Conservation (phyloP, 1,139 yeast genomes). For the Wickerhamomyces sp. region DNA sequence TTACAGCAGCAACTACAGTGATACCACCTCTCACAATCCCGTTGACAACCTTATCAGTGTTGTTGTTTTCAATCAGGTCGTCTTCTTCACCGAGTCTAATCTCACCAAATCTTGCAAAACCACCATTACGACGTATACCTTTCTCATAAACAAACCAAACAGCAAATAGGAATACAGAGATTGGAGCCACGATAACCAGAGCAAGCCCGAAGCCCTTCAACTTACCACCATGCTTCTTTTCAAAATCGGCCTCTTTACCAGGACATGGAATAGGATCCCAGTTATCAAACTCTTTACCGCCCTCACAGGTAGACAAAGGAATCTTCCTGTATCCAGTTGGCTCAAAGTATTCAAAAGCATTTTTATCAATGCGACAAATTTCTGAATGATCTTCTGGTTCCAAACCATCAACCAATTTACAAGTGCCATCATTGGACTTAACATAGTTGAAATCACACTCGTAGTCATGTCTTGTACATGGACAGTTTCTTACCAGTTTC, state of each 20-base stretch:
- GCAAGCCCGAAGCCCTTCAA: conserved; percentile 50
- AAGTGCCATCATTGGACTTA: conserved; percentile 73
- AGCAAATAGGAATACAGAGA: conserved; percentile 49
- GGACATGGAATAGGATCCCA: conserved; percentile 78
- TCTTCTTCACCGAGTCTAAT: conserved; percentile 80
- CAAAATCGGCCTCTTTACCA: conserved; percentile 69
- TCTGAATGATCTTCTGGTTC: conserved; percentile 61
- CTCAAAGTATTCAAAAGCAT: conserved; percentile 60
- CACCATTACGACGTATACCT: conserved; percentile 77
- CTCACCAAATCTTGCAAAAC: conserved; percentile 78
- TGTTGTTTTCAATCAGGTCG: conserved; percentile 58
- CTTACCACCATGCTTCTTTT: conserved; percentile 49
- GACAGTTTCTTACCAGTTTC: conserved; percentile 59
- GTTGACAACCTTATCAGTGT: conserved; percentile 61
- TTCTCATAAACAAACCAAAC: conserved; percentile 75
- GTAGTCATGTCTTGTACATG: conserved; percentile 82
- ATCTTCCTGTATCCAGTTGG: conserved; percentile 80
- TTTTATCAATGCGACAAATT: conserved; percentile 53
- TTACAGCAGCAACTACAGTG: conserved; percentile 37
- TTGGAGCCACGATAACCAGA: conserved; percentile 52
- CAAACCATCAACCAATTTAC: conserved; percentile 72
- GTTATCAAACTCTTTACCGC: conserved; percentile 65
- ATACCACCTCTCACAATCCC: conserved; percentile 57
- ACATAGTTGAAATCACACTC: conserved; percentile 90
- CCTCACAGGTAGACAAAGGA: conserved; percentile 69